Evolutionary conservation across 345 rosid species (phyloP).

Genomic region (Eucalyptus coolabah): DNA sequence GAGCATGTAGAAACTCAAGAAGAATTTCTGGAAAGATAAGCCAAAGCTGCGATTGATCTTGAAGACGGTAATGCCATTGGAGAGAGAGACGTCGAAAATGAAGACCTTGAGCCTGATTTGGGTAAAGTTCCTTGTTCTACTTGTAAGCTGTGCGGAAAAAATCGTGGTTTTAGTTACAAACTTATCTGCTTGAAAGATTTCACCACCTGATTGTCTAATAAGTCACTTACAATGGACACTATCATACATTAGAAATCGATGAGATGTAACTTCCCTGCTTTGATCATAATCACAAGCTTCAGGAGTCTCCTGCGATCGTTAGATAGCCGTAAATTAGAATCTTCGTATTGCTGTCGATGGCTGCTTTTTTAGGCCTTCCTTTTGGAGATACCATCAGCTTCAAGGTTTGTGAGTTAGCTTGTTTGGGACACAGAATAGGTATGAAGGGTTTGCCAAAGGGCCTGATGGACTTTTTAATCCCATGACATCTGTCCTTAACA

Average conservation of each 20-base stretch:
- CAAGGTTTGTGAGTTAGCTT: background rate
- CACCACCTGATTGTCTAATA: no score
- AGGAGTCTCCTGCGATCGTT: background rate
- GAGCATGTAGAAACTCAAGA: slow-evolving; percentile 78
- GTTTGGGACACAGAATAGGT: background rate
- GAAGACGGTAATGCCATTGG: slow-evolving; percentile 28
- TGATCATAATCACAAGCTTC: background rate
- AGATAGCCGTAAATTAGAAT: background rate
- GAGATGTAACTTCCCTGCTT: background rate
- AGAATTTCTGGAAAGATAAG: slow-evolving; percentile 78
- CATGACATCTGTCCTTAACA: background rate
- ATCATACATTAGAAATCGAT: no score
- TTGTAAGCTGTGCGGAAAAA: background rate
- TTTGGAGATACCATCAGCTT: background rate
- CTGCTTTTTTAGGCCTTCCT: background rate
- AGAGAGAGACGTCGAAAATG: slow-evolving; percentile 58
- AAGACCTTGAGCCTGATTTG: slow-evolving; percentile 49
- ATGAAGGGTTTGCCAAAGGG: background rate
- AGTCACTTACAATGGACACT: no score
- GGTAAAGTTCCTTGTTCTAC: slow-evolving; percentile 23
- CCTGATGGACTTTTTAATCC: background rate
- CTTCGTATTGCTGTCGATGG: background rate
- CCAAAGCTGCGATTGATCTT: slow-evolving; percentile 52
- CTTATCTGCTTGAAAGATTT: no score
- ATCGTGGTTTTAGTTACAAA: no score